Evolutionary conservation across 2,329 filamentous ascomycete species (phyloP), one percentile per base, ranked within the genome.

Genomic region (Cyclaneusma minus): DNA sequence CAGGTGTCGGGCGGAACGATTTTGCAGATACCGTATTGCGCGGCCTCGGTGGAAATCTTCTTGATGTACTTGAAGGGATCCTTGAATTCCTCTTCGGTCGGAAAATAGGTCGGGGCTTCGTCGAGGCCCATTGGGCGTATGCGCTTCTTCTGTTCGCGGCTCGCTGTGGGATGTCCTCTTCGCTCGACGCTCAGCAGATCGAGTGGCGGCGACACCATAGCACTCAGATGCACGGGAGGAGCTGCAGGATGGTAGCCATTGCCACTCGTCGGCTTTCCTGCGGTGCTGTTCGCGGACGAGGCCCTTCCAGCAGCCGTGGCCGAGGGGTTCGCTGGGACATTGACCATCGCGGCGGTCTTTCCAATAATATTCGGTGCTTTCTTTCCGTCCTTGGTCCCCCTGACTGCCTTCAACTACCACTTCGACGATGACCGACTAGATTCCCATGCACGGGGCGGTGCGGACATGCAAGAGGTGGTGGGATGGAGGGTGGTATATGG

Each of bases 31-130:
- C 89, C 89, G 52, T 80, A 95, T 42, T 85, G 72, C 38, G 65
- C 69, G 13, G 82, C 89, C 48, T 94, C 84, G 1, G 82, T 74
- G 1, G 75, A 64, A 39, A 98, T 94, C 52, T 87, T 94, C 48
- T 75, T 75, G 42, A 98, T 85, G 46, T 94, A 98, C 41, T 80
- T 79, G 46, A 93, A 74, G 0, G 89, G 89, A 43, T 98, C 85
- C 44, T 77, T 82, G 63, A 89, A 98, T 51, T 98, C 85, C 40
- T 94, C 85, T 39, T 83, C 75, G 0, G 82, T 93, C 16, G 89
- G 89, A 36, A 73, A 66, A 50, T 83, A 98, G 4, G 83, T 89
- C 3, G 87, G 87, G 15, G 89, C 87, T 47, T 95, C 87, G 37
- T 79, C 68, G 21, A 98, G 64, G 22, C 75, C 83, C 52, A 92